Conservation (phyloP, 1,284 basidiomycete species). For the Acaromyces ingoldii region DNA sequence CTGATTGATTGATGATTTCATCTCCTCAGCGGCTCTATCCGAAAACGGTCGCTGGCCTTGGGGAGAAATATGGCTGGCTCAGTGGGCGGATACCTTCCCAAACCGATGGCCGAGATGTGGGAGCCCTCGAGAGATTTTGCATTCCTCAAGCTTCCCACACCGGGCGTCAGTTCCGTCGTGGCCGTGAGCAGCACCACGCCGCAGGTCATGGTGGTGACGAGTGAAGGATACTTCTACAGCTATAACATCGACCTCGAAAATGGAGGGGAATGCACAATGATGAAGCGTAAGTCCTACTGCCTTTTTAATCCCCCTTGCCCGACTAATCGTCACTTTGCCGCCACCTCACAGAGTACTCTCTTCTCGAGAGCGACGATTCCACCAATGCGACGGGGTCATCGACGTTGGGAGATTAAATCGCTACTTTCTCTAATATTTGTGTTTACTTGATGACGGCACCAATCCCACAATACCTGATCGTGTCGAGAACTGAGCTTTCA, state of each 20-base stretch:
- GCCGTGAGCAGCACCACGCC: constrained; percentile 65
- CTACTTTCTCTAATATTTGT: too few relatives aligned
- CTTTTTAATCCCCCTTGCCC: background rate
- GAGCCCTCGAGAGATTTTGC: constrained; percentile 94
- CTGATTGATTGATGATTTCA: too few relatives aligned
- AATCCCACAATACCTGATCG: too few relatives aligned
- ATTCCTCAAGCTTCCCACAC: constrained; percentile 76
- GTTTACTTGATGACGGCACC: too few relatives aligned
- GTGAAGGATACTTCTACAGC: constrained; percentile 89
- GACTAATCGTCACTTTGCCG: background rate
- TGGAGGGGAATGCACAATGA: constrained; percentile 88
- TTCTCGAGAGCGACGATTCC: constrained; percentile 12
- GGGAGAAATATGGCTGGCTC: constrained; percentile 53
- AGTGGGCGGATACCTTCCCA: constrained; percentile 84
- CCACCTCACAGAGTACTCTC: constrained; percentile 7
- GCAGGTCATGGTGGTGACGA: constrained; percentile 93
- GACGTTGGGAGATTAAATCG: too few relatives aligned
- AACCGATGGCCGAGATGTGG: constrained; percentile 90
- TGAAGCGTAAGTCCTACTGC: constrained; percentile 63
- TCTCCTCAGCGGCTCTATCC: constrained; percentile 13
- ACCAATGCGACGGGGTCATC: too few relatives aligned
- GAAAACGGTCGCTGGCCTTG: constrained; percentile 62
- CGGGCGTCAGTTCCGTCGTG: constrained; percentile 57
- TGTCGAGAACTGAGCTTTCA: too few relatives aligned
- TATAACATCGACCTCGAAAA: constrained; percentile 94